phyloP scores from a whole-genome alignment of 1,284 basidiomycete genomes.

The Chondrostereum purpureum region DNA sequence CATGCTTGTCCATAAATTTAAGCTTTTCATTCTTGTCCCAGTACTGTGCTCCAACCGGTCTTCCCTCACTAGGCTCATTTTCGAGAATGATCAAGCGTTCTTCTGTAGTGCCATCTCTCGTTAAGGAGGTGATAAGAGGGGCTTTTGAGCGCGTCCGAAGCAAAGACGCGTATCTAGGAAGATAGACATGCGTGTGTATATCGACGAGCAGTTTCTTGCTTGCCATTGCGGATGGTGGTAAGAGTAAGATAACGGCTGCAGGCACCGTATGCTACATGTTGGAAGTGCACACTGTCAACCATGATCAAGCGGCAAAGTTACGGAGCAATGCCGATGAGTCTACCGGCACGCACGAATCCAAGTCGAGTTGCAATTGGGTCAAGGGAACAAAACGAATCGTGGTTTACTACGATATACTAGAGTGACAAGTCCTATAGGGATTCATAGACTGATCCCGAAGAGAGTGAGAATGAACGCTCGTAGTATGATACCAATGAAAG shows the following conservation, averaged over 20 bases:
- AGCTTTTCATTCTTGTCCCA: slow-evolving; percentile 77
- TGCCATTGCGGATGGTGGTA: slow-evolving; percentile 7
- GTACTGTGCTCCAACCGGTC: slow-evolving; percentile 57
- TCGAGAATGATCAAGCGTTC: slow-evolving; percentile 72
- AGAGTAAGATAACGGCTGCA: background rate
- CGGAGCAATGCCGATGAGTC: too few species aligned
- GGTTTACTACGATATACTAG: too few species aligned
- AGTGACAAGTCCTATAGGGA: too few species aligned
- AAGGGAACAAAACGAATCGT: too few species aligned
- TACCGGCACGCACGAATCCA: too few species aligned
- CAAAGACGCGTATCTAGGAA: slow-evolving; percentile 59
- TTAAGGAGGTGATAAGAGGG: slow-evolving; percentile 9
- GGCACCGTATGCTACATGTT: too few species aligned
- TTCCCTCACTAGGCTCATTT: slow-evolving; percentile 69
- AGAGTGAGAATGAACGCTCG: too few species aligned
- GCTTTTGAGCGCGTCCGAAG: slow-evolving; percentile 9
- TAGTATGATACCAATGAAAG: too few species aligned
- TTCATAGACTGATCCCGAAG: too few species aligned
- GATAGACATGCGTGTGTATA: slow-evolving; percentile 79
- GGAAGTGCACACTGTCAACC: too few species aligned
- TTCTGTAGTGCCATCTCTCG: slow-evolving; percentile 35
- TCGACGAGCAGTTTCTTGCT: slow-evolving; percentile 53
- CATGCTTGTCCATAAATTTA: slow-evolving; percentile 72
- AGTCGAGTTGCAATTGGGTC: too few species aligned
- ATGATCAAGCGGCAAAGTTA: too few species aligned